Evolutionary conservation across 192 early-diverging fungal species (phyloP).

Genomic region (Backusella parvicylindrica): DNA sequence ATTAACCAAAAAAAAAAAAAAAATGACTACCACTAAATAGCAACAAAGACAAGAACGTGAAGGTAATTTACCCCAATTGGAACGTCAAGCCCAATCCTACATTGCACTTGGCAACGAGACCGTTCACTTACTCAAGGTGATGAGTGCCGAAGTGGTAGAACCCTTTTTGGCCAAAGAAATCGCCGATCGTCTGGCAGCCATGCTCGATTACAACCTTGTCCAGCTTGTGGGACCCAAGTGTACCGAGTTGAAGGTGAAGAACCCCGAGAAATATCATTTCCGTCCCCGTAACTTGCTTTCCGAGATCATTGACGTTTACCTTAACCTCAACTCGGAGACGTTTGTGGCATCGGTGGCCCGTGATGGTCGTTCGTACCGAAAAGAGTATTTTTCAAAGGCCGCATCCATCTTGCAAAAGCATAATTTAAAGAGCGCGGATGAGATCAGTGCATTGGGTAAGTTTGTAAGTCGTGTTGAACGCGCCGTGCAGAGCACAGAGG

Average conservation of each 20-base stretch:
- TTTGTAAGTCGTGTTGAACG: slow-evolving; percentile 78
- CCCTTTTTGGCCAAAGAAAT: slow-evolving; percentile 90
- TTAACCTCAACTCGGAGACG: slow-evolving; percentile 59
- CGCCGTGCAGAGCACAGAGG: slow-evolving; percentile 53
- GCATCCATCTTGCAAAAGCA: slow-evolving; percentile 59
- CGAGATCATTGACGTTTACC: slow-evolving; percentile 81
- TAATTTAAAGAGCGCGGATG: slow-evolving; percentile 61
- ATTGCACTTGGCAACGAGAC: slow-evolving; percentile 90
- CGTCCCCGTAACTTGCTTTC: slow-evolving; percentile 78
- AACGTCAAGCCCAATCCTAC: slow-evolving; percentile 85
- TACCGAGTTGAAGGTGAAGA: slow-evolving; percentile 77
- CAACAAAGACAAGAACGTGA: slow-evolving; percentile 64
- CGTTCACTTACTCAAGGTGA: slow-evolving; percentile 85
- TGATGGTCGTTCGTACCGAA: slow-evolving; percentile 82
- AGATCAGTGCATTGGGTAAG: slow-evolving; percentile 52
- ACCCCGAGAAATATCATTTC: slow-evolving; percentile 80
- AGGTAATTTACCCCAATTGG: slow-evolving; percentile 51
- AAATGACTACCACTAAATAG: slow-evolving; percentile 12
- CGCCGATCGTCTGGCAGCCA: slow-evolving; percentile 90
- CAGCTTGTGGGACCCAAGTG: slow-evolving; percentile 89
- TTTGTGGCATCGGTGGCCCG: slow-evolving; percentile 83
- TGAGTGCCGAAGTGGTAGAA: slow-evolving; percentile 73
- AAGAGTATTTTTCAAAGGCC: slow-evolving; percentile 77
- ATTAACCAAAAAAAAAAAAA: background rate
- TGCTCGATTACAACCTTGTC: slow-evolving; percentile 93